Percentiles rank a stretch among this genome's conserved stretches.
Conservation (phyloP, 495 filamentous ascomycete species). For the Aspergillus sclerotioniger region DNA sequence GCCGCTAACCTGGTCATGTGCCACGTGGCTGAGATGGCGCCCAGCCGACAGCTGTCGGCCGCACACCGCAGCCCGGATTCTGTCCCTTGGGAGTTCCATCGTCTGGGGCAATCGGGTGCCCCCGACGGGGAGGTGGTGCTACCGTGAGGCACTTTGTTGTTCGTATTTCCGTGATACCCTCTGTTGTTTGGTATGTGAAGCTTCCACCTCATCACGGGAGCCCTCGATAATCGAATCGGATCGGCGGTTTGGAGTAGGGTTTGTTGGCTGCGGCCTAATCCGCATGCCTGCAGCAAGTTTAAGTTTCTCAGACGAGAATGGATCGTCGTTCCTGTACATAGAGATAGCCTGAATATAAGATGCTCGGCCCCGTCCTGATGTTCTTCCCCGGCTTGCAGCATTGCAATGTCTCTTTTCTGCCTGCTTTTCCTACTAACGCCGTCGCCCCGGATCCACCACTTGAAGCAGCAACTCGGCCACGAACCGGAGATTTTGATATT, state of each 20-base stretch:
- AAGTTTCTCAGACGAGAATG: not conserved
- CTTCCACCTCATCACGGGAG: conserved; percentile 9
- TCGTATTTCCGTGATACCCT: conserved; percentile 22
- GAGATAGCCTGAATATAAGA: conserved; percentile 2
- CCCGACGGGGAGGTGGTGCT: not conserved
- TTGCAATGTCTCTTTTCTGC: not conserved
- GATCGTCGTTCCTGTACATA: conserved; percentile 4
- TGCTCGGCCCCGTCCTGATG: not conserved
- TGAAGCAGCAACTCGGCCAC: not conserved
- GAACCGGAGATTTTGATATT: conserved; percentile 1
- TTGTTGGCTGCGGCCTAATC: conserved; percentile 10
- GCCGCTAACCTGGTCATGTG: conserved; percentile 15
- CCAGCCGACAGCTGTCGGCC: conserved; percentile 15
- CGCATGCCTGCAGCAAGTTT: conserved; percentile 1
- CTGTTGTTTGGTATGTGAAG: conserved; percentile 14
- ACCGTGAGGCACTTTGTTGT: conserved; percentile 11
- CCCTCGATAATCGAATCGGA: conserved; percentile 1
- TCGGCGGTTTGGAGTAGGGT: conserved; percentile 11
- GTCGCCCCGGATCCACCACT: not conserved
- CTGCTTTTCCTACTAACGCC: not conserved
- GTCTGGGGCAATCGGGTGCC: not conserved
- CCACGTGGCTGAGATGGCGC: conserved; percentile 16
- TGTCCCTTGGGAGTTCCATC: not conserved
- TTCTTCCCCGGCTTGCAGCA: not conserved
- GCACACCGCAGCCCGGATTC: conserved; percentile 9